phyloP scores from a whole-genome alignment of 441 rosid genomes.

The Kokia cookei region DNA sequence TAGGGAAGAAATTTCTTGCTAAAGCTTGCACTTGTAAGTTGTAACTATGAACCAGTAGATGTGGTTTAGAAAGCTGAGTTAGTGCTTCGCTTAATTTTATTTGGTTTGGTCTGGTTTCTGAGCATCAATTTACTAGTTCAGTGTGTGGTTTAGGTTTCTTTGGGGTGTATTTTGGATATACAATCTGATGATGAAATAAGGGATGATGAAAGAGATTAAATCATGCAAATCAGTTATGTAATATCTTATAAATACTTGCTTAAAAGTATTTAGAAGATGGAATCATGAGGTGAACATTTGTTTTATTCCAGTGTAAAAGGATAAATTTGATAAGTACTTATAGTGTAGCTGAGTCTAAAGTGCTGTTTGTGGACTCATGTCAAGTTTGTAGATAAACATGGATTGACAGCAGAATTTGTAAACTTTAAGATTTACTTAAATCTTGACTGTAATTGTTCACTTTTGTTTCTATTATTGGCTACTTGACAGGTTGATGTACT shows the following conservation, averaged over 20 bases:
- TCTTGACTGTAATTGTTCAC: not conserved
- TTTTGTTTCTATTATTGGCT: constrained; percentile 9
- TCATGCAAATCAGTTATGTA: not conserved
- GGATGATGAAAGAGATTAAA: not conserved
- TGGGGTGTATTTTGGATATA: not conserved
- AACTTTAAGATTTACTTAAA: not conserved
- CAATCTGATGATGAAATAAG: not conserved
- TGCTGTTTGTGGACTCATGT: not conserved
- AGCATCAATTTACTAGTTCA: not conserved
- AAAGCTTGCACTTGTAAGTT: not conserved
- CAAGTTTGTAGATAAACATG: not conserved
- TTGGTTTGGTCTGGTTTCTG: not conserved
- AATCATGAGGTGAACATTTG: not conserved
- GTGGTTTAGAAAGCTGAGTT: not conserved
- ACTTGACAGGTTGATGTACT: constrained; percentile 65
- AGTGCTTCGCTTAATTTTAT: not conserved
- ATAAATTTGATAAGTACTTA: not conserved
- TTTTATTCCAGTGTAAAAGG: not conserved
- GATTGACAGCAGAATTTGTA: not conserved
- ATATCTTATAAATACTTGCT: not conserved
- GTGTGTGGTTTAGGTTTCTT: not conserved
- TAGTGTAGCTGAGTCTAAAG: not conserved
- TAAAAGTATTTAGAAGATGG: not conserved
- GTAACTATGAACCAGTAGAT: not conserved
- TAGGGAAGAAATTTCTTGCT: not conserved